phyloP scores from a whole-genome alignment of 345 rosid genomes.

The Streptanthus diversifolius region DNA sequence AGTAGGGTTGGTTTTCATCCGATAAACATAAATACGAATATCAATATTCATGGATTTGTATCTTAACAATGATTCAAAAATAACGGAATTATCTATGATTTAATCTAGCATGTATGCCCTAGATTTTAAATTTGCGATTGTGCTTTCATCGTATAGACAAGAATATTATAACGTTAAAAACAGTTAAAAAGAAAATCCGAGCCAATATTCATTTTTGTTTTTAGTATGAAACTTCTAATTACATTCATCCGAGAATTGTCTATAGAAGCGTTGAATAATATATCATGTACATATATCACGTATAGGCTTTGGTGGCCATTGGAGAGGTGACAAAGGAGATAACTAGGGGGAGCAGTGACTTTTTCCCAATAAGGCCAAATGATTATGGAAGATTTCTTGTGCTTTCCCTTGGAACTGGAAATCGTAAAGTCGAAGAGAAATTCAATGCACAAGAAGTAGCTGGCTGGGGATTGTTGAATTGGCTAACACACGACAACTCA shows the following conservation, averaged over 20 bases:
- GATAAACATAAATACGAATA: not conserved
- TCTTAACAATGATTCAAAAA: not conserved
- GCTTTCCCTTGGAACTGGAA: constrained; percentile 63
- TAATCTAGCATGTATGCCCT: not conserved
- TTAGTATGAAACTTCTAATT: not conserved
- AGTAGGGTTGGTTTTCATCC: not conserved
- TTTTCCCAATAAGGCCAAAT: constrained; percentile 40
- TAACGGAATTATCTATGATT: not conserved
- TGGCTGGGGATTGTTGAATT: constrained; percentile 60
- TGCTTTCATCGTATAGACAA: not conserved
- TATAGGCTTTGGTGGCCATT: constrained; percentile 51
- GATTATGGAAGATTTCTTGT: constrained; percentile 52
- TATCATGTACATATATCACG: not conserved
- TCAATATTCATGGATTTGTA: not conserved
- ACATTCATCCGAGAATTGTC: not conserved
- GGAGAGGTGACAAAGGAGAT: constrained; percentile 53
- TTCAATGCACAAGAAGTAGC: constrained; percentile 46
- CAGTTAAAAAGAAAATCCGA: not conserved
- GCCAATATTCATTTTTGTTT: not conserved
- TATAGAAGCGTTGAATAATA: not conserved
- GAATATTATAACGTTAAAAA: not conserved
- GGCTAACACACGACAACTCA: constrained; percentile 49
- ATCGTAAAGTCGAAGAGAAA: constrained; percentile 35
- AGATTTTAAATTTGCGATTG: not conserved
- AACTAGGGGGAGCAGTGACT: constrained; percentile 35